Percentiles rank a stretch among this genome's conserved stretches.
These are phyloP conservation scores for Chrysosporium keratinophilum DNA, from an alignment of 2,329 filamentous ascomycete species.

Conservation along the genomic window DNA sequence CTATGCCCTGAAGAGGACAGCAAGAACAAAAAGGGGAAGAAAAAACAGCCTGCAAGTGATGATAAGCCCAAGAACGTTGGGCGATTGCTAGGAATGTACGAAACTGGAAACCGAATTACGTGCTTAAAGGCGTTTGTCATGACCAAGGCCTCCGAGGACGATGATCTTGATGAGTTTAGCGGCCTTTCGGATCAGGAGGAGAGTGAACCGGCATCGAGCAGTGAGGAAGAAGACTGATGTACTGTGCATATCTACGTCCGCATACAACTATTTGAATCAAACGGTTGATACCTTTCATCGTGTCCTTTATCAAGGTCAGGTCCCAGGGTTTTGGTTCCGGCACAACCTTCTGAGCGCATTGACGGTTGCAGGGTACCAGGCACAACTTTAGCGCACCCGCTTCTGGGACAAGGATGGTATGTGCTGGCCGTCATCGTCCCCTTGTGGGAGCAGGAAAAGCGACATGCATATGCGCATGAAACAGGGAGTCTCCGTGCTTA, in stretches of 20 bases:
- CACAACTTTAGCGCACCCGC: too few species aligned
- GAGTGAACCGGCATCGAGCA: constrained; percentile 20
- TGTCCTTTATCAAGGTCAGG: too few species aligned
- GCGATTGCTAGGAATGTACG: constrained; percentile 61
- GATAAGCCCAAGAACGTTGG: constrained; percentile 44
- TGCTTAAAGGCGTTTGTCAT: constrained; percentile 80
- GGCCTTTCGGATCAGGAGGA: constrained; percentile 28
- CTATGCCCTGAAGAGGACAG: constrained; percentile 17
- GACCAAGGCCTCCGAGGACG: constrained; percentile 49
- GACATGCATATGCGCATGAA: too few species aligned
- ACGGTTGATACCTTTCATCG: too few species aligned
- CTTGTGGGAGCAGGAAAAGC: too few species aligned
- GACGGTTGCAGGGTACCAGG: too few species aligned
- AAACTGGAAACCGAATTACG: constrained; percentile 80
- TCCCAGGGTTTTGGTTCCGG: too few species aligned
- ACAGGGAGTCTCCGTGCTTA: too few species aligned
- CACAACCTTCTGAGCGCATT: too few species aligned
- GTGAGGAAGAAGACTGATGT: not conserved
- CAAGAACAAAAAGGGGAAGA: constrained; percentile 15
- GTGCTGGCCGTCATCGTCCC: too few species aligned
- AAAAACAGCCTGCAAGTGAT: constrained; percentile 17
- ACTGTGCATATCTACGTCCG: not conserved
- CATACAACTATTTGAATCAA: too few species aligned
- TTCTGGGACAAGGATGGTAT: too few species aligned
- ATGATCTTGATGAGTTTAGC: constrained; percentile 50